Conservation (phyloP, 768 basidiomycete species). For the Hygrophoropsis aurantiaca region DNA sequence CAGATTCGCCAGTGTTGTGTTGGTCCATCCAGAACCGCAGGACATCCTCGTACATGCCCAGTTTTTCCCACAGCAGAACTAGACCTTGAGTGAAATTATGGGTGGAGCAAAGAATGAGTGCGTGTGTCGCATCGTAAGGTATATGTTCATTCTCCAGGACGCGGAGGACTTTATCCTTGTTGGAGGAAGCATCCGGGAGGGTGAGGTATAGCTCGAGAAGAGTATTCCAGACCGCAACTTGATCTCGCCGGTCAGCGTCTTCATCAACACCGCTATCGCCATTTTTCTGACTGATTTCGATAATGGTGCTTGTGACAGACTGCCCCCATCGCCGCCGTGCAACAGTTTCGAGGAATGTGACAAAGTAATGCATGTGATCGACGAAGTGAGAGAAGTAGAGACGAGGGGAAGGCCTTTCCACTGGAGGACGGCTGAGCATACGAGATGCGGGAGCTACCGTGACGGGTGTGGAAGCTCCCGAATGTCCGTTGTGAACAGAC, state of each 20-base stretch:
- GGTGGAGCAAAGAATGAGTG: conserved; percentile 91
- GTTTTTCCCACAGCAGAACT: conserved; percentile 87
- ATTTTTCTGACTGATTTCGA: conserved; percentile 11
- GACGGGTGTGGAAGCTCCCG: conserved; percentile 9
- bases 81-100: conserved; percentile 80
- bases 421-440: conserved; percentile 24
- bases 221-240: conserved; percentile 92
- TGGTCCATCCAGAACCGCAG: conserved; percentile 90
- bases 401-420: conserved; percentile 72
- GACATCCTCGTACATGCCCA: conserved; percentile 96
- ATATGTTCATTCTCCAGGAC: conserved; percentile 60
- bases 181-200: conserved; percentile 35
- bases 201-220: conserved; percentile 90
- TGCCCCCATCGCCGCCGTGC: conserved; percentile 81
- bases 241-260: conserved; percentile 60
- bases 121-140: conserved; percentile 89
- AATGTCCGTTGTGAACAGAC: neutral
- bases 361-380: conserved; percentile 81
- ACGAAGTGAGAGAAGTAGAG: conserved; percentile 94
- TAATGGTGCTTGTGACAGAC: conserved; percentile 22
- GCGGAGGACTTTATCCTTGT: conserved; percentile 64
- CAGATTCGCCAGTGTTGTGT: conserved; percentile 29
- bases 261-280: conserved; percentile 37
- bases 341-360: conserved; percentile 86
- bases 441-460: conserved; percentile 13